Base-by-base conservation (phyloP, 495 filamentous ascomycete genomes). In the Penicillium bialowiezense region DNA sequence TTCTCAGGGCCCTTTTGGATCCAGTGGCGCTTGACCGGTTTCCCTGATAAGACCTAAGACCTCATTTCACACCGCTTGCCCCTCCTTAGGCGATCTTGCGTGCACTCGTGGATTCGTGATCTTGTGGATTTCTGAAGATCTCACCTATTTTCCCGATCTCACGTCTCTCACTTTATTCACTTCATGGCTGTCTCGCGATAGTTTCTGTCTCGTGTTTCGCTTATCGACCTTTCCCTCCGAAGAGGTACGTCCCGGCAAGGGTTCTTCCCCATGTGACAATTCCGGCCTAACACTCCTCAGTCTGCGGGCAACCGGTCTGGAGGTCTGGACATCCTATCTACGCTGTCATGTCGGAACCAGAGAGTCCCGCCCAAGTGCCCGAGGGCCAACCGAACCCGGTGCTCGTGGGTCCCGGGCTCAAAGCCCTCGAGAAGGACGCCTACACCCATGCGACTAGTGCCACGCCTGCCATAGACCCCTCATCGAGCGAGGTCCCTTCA, bases 321-420 rank as follows among this genome's bases (percentile, higher is more conserved):
- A 48, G 9, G 4, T 9, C 32, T 41, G n/a, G n/a, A n/a, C n/a
- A n/a, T n/a, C n/a, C n/a, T n/a, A n/a, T n/a, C n/a, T n/a, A n/a
- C n/a, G 36, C 39, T 43, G 31, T 48, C 44, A 74, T 74, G 72
- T 63, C 66, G 51, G 60, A 66, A 40, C 51, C 63, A 56, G 58
- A 52, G 29, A 65, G 56, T 52, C 56, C 68, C 44, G 51, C 44
- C 48, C 38, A 35, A n/a, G 45, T 65, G 15, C 63, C 68, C 44
- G 55, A 65, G 26, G 60, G 49, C 33, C 70, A 72, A 50, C 67
- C 63, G 33, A 56, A 71, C 37, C 67, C 67, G 2, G 58, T 68
- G 18, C 50, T 68, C 10, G 60, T 73, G 40, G 69, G 68, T 13
- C 60, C 70, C 10, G 63, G 65, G 2, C 41, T 69, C 15, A 55